Conservation (phyloP, 2,329 filamentous ascomycete genomes). For the Ophiognomonia clavigignenti-juglandacearum region DNA sequence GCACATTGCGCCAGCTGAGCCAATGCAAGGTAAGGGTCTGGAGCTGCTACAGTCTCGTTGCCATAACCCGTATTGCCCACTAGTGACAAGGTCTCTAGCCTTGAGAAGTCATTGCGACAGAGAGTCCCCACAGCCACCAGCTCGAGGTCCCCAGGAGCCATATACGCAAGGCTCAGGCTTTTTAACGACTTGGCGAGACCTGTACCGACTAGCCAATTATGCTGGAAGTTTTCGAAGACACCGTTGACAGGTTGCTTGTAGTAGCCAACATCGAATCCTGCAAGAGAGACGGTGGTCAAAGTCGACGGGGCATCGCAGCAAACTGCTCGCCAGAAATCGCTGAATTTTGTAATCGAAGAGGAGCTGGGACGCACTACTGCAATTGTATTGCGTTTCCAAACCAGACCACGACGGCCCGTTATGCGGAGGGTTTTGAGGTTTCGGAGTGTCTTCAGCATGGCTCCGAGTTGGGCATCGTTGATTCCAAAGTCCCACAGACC, state of each 20-base stretch:
- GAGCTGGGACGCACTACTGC: too few relatives aligned
- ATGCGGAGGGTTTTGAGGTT: constrained; percentile 1
- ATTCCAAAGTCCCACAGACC: constrained; percentile 2
- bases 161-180: background rate
- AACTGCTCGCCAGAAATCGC: background rate
- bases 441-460: background rate
- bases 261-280: too few relatives aligned
- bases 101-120: too few relatives aligned
- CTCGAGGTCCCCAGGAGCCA: background rate
- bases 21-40: too few relatives aligned
- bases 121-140: background rate
- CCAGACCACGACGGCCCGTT: background rate
- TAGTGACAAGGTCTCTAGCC: too few relatives aligned
- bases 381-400: background rate
- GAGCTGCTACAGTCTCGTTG: too few relatives aligned
- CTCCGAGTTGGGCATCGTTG: background rate
- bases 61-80: too few relatives aligned
- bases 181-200: background rate
- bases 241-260: too few relatives aligned
- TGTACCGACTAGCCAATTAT: background rate
- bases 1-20: too few relatives aligned
- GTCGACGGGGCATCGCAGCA: background rate
- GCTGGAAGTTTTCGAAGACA: too few relatives aligned
- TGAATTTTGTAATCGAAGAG: background rate
- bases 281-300: background rate